phyloP scores from a whole-genome alignment of 257 asterid genomes.

The Solanum piurae region DNA sequence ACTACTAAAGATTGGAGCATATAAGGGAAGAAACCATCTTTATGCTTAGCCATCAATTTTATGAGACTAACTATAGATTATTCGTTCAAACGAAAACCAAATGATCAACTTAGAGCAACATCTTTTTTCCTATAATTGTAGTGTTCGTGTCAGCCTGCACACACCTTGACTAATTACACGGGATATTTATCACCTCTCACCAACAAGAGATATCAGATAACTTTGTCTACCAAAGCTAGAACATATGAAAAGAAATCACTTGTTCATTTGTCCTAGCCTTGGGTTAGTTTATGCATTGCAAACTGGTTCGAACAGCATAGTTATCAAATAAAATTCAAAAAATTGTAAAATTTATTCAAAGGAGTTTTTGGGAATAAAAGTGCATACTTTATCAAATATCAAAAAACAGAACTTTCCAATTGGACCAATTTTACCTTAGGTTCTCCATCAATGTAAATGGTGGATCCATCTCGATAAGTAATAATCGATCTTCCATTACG shows the following conservation, averaged over 20 bases:
- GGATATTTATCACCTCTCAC: not conserved
- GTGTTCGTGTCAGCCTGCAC: not conserved
- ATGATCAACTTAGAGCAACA: not conserved
- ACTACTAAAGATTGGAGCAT: not conserved
- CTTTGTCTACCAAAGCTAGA: not conserved
- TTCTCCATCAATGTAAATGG: constrained; percentile 4
- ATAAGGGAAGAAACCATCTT: not conserved
- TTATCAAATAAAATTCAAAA: too few species aligned
- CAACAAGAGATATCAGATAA: not conserved
- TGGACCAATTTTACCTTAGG: not conserved
- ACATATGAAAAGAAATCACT: not conserved
- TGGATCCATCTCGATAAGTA: constrained; percentile 2
- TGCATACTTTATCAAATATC: not conserved
- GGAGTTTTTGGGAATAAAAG: not conserved
- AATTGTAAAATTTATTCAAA: too few species aligned
- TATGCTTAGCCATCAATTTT: not conserved
- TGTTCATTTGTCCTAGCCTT: too few species aligned
- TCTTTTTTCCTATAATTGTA: not conserved
- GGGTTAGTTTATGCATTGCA: not conserved
- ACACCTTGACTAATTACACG: not conserved
- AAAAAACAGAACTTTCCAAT: not conserved
- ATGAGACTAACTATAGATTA: not conserved
- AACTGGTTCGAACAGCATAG: not conserved
- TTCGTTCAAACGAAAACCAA: not conserved
- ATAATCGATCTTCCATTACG: constrained; percentile 6